These are phyloP conservation scores for Intubia oerlemansii DNA, from an alignment of 2,329 filamentous ascomycete genomes.

Conservation along the genomic window DNA sequence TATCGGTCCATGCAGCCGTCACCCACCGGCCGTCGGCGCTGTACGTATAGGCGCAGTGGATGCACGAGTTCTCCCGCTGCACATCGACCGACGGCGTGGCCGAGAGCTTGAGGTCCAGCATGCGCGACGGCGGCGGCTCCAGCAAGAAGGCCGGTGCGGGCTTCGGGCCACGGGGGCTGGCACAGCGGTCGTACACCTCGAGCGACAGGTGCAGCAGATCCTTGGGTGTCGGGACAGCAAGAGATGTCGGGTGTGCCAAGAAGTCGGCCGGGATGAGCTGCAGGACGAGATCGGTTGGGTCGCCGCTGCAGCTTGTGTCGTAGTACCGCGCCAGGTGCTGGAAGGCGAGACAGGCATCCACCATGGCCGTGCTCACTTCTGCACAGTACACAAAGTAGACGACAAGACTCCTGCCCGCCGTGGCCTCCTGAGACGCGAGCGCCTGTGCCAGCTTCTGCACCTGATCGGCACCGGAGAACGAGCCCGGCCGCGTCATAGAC, in stretches of 20 bases:
- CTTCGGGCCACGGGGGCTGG: conserved; percentile 29
- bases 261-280: conserved; percentile 52
- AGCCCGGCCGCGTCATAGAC: conserved; percentile 14
- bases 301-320: conserved; percentile 12
- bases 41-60: conserved; percentile 61
- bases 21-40: conserved; percentile 63
- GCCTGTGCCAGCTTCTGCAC: conserved; percentile 26
- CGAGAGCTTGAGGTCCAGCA: conserved; percentile 54
- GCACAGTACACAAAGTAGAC: conserved; percentile 59
- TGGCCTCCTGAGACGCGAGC: conserved; percentile 17
- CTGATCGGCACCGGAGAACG: conserved; percentile 24
- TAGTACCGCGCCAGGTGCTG: conserved; percentile 50
- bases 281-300: conserved; percentile 46
- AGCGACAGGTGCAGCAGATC: conserved; percentile 44
- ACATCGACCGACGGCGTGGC: conserved; percentile 49
- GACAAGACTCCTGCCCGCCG: conserved; percentile 40
- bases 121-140: conserved; percentile 45
- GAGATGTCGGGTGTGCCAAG: conserved; percentile 38
- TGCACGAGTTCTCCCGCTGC: conserved; percentile 56
- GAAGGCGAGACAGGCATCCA: conserved; percentile 54
- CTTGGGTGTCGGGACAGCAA: conserved; percentile 38
- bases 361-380: conserved; percentile 34
- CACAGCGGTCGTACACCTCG: conserved; percentile 61
- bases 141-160: conserved; percentile 52
- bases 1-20: conserved; percentile 64